These are phyloP conservation scores for Candida tetrigidarum DNA, from an alignment of 1,139 yeast species.

Conservation along the genomic window DNA sequence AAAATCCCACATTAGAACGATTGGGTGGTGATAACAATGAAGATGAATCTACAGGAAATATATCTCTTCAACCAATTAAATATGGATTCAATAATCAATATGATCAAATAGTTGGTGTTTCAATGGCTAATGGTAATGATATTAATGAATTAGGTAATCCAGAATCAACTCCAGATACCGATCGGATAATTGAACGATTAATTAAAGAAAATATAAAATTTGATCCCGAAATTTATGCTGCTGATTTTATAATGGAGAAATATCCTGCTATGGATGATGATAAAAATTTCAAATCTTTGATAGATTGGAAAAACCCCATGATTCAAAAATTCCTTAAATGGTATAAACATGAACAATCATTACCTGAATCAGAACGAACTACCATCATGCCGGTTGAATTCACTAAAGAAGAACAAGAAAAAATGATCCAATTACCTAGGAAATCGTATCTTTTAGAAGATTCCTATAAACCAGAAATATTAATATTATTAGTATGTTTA, in stretches of 20 bases:
- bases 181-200: constrained; percentile 66
- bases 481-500: constrained; percentile 64
- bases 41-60: constrained; percentile 18
- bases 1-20: constrained; percentile 10
- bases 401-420: constrained; percentile 61
- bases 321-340: constrained; percentile 49
- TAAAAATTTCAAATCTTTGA: constrained; percentile 52
- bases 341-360: constrained; percentile 43
- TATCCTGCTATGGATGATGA: constrained; percentile 62
- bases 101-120: constrained; percentile 61
- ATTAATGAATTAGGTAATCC: constrained; percentile 87
- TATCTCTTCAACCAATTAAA: background rate
- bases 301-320: constrained; percentile 62
- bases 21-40: constrained; percentile 18
- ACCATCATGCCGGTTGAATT: constrained; percentile 52
- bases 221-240: constrained; percentile 87
- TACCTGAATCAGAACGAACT: constrained; percentile 26
- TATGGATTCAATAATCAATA: constrained; percentile 31
- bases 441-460: constrained; percentile 60
- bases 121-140: constrained; percentile 83
- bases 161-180: constrained; percentile 59
- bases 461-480: constrained; percentile 48
- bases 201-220: constrained; percentile 77
- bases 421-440: constrained; percentile 70
- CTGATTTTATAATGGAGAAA: constrained; percentile 70